Conservation (phyloP, 2,329 filamentous ascomycete species). For the Penicillium sp. region DNA sequence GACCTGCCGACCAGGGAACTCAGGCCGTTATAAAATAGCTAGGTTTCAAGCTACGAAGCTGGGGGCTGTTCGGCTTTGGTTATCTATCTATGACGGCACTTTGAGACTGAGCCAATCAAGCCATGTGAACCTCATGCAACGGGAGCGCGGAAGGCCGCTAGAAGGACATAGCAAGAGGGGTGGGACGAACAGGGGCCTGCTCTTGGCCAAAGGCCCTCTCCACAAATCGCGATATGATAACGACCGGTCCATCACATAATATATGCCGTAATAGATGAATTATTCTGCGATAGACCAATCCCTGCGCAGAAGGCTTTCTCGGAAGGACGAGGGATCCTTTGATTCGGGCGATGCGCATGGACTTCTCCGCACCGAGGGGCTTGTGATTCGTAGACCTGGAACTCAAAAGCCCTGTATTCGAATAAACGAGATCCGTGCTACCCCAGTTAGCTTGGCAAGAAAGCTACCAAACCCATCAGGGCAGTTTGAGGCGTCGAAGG, state of each 20-base stretch:
- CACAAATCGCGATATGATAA: background rate
- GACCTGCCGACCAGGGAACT: background rate
- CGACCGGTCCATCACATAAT: background rate
- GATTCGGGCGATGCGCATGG: background rate
- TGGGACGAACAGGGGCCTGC: background rate
- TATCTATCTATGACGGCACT: slow-evolving; percentile 13
- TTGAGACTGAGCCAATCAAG: slow-evolving; percentile 1
- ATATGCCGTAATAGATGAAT: background rate
- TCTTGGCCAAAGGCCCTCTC: background rate
- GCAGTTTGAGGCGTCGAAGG: slow-evolving; percentile 30
- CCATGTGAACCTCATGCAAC: background rate
- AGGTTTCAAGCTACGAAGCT: background rate
- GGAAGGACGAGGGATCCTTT: background rate
- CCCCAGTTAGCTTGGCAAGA: slow-evolving; percentile 17
- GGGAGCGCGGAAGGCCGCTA: slow-evolving; percentile 6
- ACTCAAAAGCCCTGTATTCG: slow-evolving; percentile 9
- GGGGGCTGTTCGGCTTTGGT: slow-evolving; percentile 4
- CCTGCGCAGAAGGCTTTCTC: background rate
- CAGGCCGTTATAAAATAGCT: slow-evolving; percentile 7
- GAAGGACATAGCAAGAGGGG: background rate
- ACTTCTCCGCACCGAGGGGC: slow-evolving; percentile 12
- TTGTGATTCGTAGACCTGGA: slow-evolving; percentile 19
- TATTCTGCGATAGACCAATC: background rate
- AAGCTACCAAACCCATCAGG: slow-evolving; percentile 23
- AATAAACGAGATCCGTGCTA: slow-evolving; percentile 11